A percentile compares a stretch with the other conserved stretches of the same genome.
phyloP scores from a whole-genome alignment of 768 basidiomycete species.

The Phylloporus rhodoxanthus region DNA sequence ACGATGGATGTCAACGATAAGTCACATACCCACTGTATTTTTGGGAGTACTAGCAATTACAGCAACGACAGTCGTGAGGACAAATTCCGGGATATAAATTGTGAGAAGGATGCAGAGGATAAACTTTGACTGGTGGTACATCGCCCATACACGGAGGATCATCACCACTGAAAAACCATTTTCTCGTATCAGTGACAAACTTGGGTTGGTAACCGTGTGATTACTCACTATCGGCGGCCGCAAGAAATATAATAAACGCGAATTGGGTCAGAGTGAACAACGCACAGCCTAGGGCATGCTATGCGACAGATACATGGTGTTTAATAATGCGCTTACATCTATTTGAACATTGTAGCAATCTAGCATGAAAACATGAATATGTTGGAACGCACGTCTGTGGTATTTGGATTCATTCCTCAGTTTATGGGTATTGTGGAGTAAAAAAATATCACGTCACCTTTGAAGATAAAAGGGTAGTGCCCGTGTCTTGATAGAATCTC shows the following conservation, averaged over 20 bases:
- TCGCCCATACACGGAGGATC: constrained; percentile 10
- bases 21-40: neutral
- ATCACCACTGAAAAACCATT: constrained; percentile 2
- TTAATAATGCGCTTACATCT: constrained; percentile 3
- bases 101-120: constrained; percentile 3
- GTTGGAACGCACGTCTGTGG: neutral
- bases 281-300: neutral
- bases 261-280: neutral
- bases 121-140: constrained; percentile 2
- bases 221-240: constrained; percentile 4
- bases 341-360: neutral
- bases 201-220: no score
- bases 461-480: neutral
- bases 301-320: no score
- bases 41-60: neutral
- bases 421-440: no score
- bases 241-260: constrained; percentile 2
- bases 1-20: neutral
- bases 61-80: neutral
- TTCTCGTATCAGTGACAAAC: neutral
- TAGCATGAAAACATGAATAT: neutral
- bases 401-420: neutral
- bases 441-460: neutral
- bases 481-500: neutral
- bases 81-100: neutral